Evolutionary conservation across 306 rosid genomes (phyloP), one percentile per base, ranked within the genome.

Genomic region (Lupinus albus): DNA sequence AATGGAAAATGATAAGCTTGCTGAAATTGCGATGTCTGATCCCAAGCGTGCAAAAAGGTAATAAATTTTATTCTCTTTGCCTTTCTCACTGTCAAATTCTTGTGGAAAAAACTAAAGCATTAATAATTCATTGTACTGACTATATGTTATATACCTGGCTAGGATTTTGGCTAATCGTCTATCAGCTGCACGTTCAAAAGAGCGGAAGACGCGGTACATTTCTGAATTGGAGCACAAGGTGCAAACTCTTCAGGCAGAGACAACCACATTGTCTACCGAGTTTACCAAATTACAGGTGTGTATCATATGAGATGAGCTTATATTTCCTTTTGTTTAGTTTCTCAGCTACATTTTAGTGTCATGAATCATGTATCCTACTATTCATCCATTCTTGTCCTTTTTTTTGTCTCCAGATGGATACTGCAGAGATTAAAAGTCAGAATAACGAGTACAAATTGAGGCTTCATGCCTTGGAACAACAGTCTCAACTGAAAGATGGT

Each of bases 121-220:
- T 56, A 32, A 8, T 35, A 20, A 44, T 33, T 35, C 14, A 38
- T 41, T 51, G 6, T 53, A 25, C 30, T 25, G 30, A 25, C 30
- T 25, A 9, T 14, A 17, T 53, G 33, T 35, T 17, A 13, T 71
- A 58, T 67, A 35, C 75, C 68, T 8, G 8, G 66, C 46, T 80
- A 91, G 97, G 88, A 84, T 91, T 79, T 91, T 91, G 81, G 95
- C 97, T 47, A 91, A 91, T 84, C 92, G 95, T 41, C 88, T 81
- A 65, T 91, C 97, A 25, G 97, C 97, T 72, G 97, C 97, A 48
- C 97, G 97, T 33, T 91, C 97, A 35, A 91, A 91, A 81, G 97
- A 91, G 72, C 73, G 95, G 52, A 86, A 85, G 75, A 78, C 68
- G 70, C 85, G 82, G 4, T 88, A 91, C 81, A 91, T 88, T 65